Evolutionary conservation across 2,329 filamentous ascomycete species (phyloP).

Genomic region (Colletotrichum cuscutae): DNA sequence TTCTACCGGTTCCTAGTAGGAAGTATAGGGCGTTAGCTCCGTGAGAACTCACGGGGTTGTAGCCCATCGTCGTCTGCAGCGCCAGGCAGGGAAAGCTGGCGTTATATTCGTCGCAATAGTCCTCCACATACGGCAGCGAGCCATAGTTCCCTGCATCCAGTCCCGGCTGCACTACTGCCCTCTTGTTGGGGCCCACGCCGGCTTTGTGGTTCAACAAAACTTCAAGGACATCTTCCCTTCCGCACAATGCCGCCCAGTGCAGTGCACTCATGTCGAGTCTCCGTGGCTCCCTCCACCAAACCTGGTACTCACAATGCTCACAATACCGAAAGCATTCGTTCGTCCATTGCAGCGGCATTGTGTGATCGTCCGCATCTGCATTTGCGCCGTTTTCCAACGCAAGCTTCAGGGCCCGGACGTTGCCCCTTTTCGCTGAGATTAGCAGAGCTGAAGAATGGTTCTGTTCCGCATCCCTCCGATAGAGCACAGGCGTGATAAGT

Average conservation of each 20-base stretch:
- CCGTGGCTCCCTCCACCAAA: conserved; percentile 31
- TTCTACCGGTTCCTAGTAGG: conserved; percentile 11
- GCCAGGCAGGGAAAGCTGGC: conserved; percentile 28
- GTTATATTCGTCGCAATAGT: conserved; percentile 29
- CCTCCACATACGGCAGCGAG: conserved; percentile 25
- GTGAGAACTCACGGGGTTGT: not conserved
- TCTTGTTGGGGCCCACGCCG: not conserved
- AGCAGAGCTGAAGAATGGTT: conserved; percentile 30
- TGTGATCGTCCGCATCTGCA: conserved; percentile 43
- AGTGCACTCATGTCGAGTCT: conserved; percentile 26
- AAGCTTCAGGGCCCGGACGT: conserved; percentile 32
- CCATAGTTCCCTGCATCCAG: conserved; percentile 25
- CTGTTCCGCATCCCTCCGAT: conserved; percentile 17
- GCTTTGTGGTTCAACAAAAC: not conserved
- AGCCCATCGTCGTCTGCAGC: conserved; percentile 13
- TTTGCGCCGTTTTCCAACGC: conserved; percentile 48
- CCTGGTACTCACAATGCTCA: conserved; percentile 30
- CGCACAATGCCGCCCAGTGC: conserved; percentile 31
- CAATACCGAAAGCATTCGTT: conserved; percentile 32
- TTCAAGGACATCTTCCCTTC: not conserved
- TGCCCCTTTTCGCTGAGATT: conserved; percentile 24
- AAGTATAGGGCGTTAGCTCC: conserved; percentile 31
- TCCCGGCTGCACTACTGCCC: conserved; percentile 15
- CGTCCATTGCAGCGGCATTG: conserved; percentile 33
- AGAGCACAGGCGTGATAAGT: conserved; percentile 26